Base-by-base conservation (phyloP, 192 early-diverging fungal genomes). In the Backusella psychrophila region DNA sequence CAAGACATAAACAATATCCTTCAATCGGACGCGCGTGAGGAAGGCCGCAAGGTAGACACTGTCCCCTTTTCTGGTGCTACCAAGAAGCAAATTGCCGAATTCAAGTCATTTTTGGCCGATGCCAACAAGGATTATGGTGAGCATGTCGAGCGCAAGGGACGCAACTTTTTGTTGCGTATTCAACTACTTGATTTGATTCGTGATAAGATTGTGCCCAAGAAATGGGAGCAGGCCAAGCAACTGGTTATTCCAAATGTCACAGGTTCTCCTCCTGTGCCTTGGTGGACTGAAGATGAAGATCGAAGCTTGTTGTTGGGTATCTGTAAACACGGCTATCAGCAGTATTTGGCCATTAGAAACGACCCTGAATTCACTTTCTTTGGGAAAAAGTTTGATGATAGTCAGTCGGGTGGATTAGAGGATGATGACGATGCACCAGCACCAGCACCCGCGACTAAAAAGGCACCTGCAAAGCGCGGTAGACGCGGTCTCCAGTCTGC, bases 231-330 rank as follows among this genome's bases (percentile, higher is more conserved):
- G n/a, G 88, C 89, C 77, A 87, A 87, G 85, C 35, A 85, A 23
- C 86, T 90, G 71, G 69, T 76, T 1, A 91, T 95, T 79, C 94
- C 94, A 2, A 83, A 87, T 46, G 85, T 95, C 15, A 81, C 87
- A 41, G 89, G 90, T 15, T 71, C 79, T 17, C 89, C 86, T 34
- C 89, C 90, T 31, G 83, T 80, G 2, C 66, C 73, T 9, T 91
- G 90, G 90, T 96, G 94, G 94, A 92, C 92, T 31, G 66, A 87
- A 6, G 82, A 90, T 44, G 90, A 95, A 80, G 94, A 96, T 69
- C 89, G 91, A 34, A 93, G 95, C 78, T 66, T 96, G 67, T 73
- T 96, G 74, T 81, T 94, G 66, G 94, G 94, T 4, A 93, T 94
- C 21, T 86, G 86, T 74, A 91, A 90, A 69, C 86, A 94, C 72